Base-by-base conservation (phyloP, 2,329 filamentous ascomycete species). In the Pseudodiploospora longispora region DNA sequence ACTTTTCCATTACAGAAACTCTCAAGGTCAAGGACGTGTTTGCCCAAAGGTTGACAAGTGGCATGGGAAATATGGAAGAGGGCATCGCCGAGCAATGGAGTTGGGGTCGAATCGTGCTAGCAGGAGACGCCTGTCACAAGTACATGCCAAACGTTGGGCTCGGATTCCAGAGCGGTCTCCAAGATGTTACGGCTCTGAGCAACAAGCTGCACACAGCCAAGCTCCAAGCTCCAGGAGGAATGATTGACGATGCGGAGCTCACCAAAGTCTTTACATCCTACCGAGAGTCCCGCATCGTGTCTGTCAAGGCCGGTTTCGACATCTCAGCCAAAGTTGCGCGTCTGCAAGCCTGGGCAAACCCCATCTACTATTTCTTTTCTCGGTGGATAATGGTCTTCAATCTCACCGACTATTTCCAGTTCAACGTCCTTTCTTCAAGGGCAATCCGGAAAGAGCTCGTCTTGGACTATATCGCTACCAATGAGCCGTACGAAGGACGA, bases 61-160 rank as follows among this genome's bases (percentile, higher is more conserved):
- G 62, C 4, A 49, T 66, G 12, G 55, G 59, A 0, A 58, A 59
- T 33, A 50, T 69, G 1, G 63, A 66, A 12, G 65, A 69, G 38
- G 66, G 65, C 0, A 53, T 67, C 2, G 52, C 63, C 7, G 39
- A 50, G 7, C 51, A 63, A 37, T 68, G 63, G 65, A 62, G 57
- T 43, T 58, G 53, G 48, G 55, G 63, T 2, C 52, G 61, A 1
- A 49, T 68, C 6, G 63, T 63, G 1, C 58, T 69, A 1, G 57
- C 51, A 0, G 65, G 66, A 0, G 66, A 69, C 35, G 51, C 65
- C 0, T 57, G 55, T 1, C 65, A 68, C 44, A 68, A 67, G 35
- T 60, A 61, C 41, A 66, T 63, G 0, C 62, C 66, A 0, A 65
- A 60, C 39, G 53, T 60, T 0, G 64, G 62, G 0, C 52, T 56